Conservation (phyloP, 306 rosid genomes). For the Comarum palustre region DNA sequence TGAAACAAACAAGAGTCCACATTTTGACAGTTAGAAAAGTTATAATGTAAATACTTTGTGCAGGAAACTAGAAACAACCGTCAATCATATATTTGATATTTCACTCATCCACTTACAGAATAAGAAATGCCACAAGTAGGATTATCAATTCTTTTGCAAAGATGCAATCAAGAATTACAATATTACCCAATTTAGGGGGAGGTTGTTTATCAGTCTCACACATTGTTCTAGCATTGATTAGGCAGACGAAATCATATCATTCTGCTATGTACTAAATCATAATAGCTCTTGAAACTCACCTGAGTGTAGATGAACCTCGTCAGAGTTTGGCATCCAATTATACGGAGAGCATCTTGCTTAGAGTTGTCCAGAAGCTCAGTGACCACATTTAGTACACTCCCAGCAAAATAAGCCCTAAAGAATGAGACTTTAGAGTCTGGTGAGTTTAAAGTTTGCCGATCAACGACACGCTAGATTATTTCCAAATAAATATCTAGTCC, state of each 20-base stretch:
- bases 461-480: not conserved
- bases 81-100: not conserved
- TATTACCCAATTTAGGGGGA: not conserved
- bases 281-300: slow-evolving; percentile 40
- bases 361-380: slow-evolving; percentile 69
- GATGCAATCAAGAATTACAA: not conserved
- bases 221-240: not conserved
- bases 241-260: not conserved
- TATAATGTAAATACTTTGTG: not conserved
- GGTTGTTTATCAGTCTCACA: not conserved
- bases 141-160: not conserved
- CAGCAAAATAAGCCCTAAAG: slow-evolving; percentile 81
- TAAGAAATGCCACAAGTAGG: not conserved
- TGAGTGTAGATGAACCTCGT: slow-evolving; percentile 76
- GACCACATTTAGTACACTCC: slow-evolving; percentile 70
- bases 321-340: slow-evolving; percentile 84
- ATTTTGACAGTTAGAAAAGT: not conserved
- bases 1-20: slow-evolving; percentile 17
- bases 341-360: slow-evolving; percentile 62
- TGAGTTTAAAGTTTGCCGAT: not conserved
- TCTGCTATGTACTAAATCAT: not conserved
- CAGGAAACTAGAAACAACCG: not conserved
- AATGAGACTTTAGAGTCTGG: slow-evolving; percentile 1
- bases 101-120: slow-evolving; percentile 2
- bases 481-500: not conserved